Evolutionary conservation across 2,329 filamentous ascomycete species (phyloP), one percentile per base, ranked within the genome.

Genomic region (Cordyceps militaris): DNA sequence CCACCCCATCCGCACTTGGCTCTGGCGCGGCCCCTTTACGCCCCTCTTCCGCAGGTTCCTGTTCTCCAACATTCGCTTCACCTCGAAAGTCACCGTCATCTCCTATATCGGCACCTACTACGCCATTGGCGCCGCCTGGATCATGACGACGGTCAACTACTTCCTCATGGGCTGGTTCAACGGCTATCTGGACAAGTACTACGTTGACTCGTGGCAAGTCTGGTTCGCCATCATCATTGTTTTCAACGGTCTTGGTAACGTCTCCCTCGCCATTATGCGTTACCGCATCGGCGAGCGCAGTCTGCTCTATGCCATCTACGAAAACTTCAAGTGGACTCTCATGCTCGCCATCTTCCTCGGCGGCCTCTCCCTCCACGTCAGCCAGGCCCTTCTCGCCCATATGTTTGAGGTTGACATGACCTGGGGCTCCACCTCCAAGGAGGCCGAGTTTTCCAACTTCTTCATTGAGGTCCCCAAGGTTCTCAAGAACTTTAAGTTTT

Each of bases 401-500:
- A 70, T 77, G 49, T 71, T 77, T 60, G 66, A 72, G 61, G 66
- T 76, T 52, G 68, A 76, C 59, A 76, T 76, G 65, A 65, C 69
- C 60, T 82, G 76, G 79, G 79, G 76, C 40, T 77, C 80, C 13
- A 84, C 82, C 0, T 75, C 78, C 61, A 84, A 84, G 69, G 81
- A 84, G 30, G 79, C 81, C 64, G 73, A 79, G 63, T 87, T 87
- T 63, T 77, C 77, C 42, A 78, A 77, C 62, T 84, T 85, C 67
- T 79, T 81, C 66, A 69, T 78, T 61, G 81, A 84, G 68, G 73
- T 83, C 46, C 75, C 77, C 34, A 88, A 87, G 68, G 88, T 95
- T 42, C 70, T 93, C 65, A 87, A 85, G 73, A 85, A 83, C 71
- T 93, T 93, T 79, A 91, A 87, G 75, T 89, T 82, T 71, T 83